These are phyloP conservation scores for Ceratobasidium theobromae DNA, from an alignment of 1,284 basidiomycete species.

Conservation along the genomic window DNA sequence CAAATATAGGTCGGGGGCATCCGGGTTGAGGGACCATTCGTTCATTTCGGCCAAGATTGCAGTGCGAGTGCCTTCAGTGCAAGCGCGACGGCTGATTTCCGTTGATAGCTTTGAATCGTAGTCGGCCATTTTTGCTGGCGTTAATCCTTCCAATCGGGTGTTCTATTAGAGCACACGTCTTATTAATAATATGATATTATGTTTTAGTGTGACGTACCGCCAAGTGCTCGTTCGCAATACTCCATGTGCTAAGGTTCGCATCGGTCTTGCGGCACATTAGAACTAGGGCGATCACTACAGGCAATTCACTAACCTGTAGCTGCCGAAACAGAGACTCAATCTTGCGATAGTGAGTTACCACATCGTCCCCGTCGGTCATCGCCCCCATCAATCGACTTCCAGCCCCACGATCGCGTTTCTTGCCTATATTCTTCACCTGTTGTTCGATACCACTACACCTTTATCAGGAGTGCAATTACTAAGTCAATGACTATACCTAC, in stretches of 20 bases:
- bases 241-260: background rate
- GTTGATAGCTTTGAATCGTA: background rate
- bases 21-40: background rate
- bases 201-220: background rate
- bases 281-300: background rate
- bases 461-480: background rate
- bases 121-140: background rate
- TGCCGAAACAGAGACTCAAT: background rate
- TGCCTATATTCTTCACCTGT: background rate
- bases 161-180: background rate
- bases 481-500: background rate
- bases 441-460: background rate
- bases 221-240: background rate
- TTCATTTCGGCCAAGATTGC: background rate
- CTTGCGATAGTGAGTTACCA: background rate
- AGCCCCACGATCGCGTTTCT: background rate
- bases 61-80: constrained; percentile 10
- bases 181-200: background rate
- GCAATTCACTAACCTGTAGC: background rate
- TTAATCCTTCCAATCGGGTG: background rate
- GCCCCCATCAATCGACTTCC: background rate
- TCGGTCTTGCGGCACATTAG: background rate
- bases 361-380: background rate
- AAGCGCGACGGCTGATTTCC: background rate
- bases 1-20: background rate